phyloP scores from a whole-genome alignment of 2,329 filamentous ascomycete genomes.

The Ophiostoma novo-ulmi region DNA sequence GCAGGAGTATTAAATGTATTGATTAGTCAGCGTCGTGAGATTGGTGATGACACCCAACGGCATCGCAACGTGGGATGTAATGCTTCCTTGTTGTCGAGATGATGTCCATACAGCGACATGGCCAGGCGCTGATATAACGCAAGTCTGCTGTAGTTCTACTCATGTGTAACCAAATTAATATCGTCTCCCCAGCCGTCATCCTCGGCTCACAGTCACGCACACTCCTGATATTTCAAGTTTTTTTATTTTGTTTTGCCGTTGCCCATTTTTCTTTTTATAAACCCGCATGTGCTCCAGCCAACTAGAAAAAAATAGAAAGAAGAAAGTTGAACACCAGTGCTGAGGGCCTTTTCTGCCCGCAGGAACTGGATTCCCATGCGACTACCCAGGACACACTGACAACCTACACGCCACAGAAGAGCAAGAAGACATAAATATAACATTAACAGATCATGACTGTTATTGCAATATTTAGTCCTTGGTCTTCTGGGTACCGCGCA shows the following conservation, averaged over 20 bases:
- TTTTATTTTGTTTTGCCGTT: conserved; percentile 8
- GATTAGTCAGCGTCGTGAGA: no score
- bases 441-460: conserved; percentile 36
- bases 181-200: not conserved
- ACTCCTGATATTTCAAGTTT: conserved; percentile 9
- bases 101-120: no score
- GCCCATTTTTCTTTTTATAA: conserved; percentile 16
- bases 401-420: conserved; percentile 4
- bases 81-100: not conserved
- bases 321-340: conserved; percentile 3
- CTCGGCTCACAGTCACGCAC: not conserved
- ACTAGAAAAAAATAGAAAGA: conserved; percentile 17
- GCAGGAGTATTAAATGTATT: no score
- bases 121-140: not conserved
- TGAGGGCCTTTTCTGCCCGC: not conserved
- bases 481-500: conserved; percentile 99
- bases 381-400: conserved; percentile 13
- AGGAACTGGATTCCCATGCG: conserved; percentile 13
- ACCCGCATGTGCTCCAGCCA: conserved; percentile 19
- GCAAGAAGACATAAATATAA: conserved; percentile 9
- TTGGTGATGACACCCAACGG: not conserved
- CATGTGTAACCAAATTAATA: not conserved
- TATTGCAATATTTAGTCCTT: conserved; percentile 69
- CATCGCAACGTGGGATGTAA: not conserved
- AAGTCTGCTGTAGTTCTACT: no score